A percentile compares a stretch with the other conserved stretches of the same genome.
These are phyloP conservation scores for Sporodiniella umbellata DNA, from an alignment of 371 early-diverging fungal species.

Conservation along the genomic window DNA sequence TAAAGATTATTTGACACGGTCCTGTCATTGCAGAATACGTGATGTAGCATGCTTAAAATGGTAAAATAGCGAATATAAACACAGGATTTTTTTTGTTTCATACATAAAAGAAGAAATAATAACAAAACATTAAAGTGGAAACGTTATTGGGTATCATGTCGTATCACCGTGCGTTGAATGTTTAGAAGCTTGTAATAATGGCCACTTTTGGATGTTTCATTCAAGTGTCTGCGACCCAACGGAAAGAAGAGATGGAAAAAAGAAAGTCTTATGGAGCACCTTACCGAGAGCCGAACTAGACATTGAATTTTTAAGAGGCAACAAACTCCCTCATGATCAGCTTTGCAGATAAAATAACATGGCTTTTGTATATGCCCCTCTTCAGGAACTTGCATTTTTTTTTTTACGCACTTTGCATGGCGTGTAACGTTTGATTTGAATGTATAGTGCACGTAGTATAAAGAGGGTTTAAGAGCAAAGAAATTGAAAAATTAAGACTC, in stretches of 20 bases:
- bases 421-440: neutral
- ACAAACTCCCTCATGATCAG: conserved; percentile 17
- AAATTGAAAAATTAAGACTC: neutral
- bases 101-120: neutral
- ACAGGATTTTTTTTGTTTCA: neutral
- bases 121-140: conserved; percentile 61
- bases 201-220: conserved; percentile 98
- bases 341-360: conserved; percentile 14
- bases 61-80: conserved; percentile 36
- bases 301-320: conserved; percentile 23
- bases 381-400: neutral
- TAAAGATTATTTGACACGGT: conserved; percentile 88
- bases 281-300: conserved; percentile 51
- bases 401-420: neutral
- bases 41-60: conserved; percentile 94
- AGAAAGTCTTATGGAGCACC: conserved; percentile 44
- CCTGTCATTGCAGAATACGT: conserved; percentile 89
- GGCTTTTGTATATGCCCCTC: neutral
- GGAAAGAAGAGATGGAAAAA: conserved; percentile 46
- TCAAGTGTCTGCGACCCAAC: conserved; percentile 69
- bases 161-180: conserved; percentile 93
- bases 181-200: conserved; percentile 90
- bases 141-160: conserved; percentile 94
- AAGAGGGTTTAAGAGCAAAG: neutral
- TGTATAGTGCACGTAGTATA: neutral